Conservation (phyloP, 2,329 filamentous ascomycete species). For the Botrytis aclada region DNA sequence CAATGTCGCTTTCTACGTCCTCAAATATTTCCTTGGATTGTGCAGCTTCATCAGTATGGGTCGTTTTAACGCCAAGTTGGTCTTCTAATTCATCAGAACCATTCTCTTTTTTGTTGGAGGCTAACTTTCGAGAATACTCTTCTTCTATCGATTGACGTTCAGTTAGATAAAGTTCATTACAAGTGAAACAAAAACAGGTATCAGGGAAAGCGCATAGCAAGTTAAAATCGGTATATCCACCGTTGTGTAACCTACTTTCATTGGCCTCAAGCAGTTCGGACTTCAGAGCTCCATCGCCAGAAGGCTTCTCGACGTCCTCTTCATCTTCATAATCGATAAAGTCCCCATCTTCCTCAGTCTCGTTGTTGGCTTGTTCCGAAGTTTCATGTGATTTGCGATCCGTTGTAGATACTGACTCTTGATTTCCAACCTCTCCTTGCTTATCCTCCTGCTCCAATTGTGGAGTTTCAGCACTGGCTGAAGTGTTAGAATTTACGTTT, state of each 20-base stretch:
- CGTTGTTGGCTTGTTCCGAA: background rate
- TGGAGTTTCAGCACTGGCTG: conserved; percentile 11
- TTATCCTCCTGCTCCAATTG: conserved; percentile 5
- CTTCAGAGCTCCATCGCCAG: conserved; percentile 15
- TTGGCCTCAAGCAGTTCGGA: conserved; percentile 13
- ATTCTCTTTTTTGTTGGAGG: conserved; percentile 21
- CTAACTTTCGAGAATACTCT: conserved; percentile 29
- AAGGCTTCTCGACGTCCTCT: conserved; percentile 33
- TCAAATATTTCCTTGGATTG: background rate
- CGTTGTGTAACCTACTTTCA: conserved; percentile 26
- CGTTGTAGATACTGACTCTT: conserved; percentile 7
- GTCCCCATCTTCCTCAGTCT: conserved; percentile 40
- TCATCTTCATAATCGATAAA: conserved; percentile 50
- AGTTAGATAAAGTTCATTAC: conserved; percentile 27
- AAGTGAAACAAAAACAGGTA: conserved; percentile 34
- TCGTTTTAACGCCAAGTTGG: background rate
- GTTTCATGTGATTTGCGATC: background rate
- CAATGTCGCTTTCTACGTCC: conserved; percentile 30
- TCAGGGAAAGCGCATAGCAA: conserved; percentile 29
- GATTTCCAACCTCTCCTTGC: conserved; percentile 5
- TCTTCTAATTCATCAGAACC: background rate
- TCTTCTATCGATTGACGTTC: conserved; percentile 30
- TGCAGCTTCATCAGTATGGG: background rate
- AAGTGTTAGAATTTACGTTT: background rate
- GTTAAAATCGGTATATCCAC: conserved; percentile 33